Conservation (phyloP, 2,329 filamentous ascomycete species). For the Venturia oleaginea region DNA sequence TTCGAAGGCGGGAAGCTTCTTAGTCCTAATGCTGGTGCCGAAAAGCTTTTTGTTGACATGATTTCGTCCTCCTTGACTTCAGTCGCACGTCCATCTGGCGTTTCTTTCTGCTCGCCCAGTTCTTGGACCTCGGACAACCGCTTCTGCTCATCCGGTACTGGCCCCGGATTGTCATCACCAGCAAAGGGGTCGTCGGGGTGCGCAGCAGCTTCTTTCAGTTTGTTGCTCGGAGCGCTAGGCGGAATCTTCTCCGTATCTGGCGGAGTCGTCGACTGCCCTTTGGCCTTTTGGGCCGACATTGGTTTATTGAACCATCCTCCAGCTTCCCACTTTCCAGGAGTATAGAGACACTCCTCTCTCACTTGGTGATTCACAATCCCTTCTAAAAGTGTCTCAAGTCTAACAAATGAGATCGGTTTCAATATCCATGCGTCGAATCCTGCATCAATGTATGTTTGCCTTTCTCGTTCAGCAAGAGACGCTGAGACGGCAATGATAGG, state of each 20-base stretch:
- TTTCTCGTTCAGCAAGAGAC: slow-evolving; percentile 63
- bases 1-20: not conserved
- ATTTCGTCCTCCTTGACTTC: not conserved
- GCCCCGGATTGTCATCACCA: not conserved
- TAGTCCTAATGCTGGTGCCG: not conserved
- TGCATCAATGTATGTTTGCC: slow-evolving; percentile 59
- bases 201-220: not conserved
- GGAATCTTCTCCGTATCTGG: not conserved
- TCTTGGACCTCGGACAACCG: not conserved
- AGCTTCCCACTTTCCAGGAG: slow-evolving; percentile 67
- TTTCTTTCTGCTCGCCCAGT: not conserved
- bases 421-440: slow-evolving; percentile 90
- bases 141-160: not conserved
- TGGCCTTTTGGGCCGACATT: not conserved
- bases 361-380: slow-evolving; percentile 57
- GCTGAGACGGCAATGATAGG: slow-evolving; percentile 85
- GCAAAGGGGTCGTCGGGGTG: not conserved
- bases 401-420: slow-evolving; percentile 76
- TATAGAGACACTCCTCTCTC: slow-evolving; percentile 57
- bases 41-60: not conserved
- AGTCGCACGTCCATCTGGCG: not conserved
- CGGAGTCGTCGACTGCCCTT: not conserved
- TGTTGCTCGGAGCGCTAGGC: not conserved
- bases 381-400: slow-evolving; percentile 57
- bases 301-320: slow-evolving; percentile 67